Evolutionary conservation across 1,284 basidiomycete genomes (phyloP), one percentile per base, ranked within the genome.

Genomic region (Ceratobasidium sp.): DNA sequence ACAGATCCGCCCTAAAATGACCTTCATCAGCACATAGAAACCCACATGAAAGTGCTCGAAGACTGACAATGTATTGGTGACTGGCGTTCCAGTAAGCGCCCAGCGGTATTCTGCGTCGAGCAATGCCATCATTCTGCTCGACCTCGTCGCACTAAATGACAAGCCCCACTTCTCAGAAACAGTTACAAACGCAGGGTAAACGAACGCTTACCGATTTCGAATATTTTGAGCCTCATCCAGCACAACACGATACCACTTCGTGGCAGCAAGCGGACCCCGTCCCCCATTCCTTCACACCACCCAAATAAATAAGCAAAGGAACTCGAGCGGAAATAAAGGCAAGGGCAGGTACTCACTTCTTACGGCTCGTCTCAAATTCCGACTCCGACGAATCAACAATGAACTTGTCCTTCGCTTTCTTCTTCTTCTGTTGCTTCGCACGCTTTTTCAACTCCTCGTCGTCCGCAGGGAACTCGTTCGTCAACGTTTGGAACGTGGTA

Each of bases 191-290:
- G 21, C 46, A 18, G 38, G 21, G 18, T 14, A 49, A 1, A 2
- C 35, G 1, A 38, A 14, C 4, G 46, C 76, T 18, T 73, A 85
- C 84, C 89, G 83, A 77, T 90, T 91, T 30, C 89, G 84, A 75
- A 91, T 89, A 77, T 88, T 89, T 76, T 91, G 89, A 0, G 90
- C 89, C 78, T 91, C 90, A 75, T 91, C 90, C 2, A 88, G 84
- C 73, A 91, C 82, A 13, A 87, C 86, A 7, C 90, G 85, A 77
- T 85, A 88, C 81, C 89, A 91, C 55, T 84, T 84, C 50, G 84
- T 84, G 41, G 83, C 82, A 1, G 88, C 85, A 8, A 91, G 80
- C 5, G 87, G 78, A 7, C 89, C 89, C 6, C 18, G 41, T 5
- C 55, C 55, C 7, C 41, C 38, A 32, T 41, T 11, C 30, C 67